Evolutionary conservation across 805 yeast genomes (phyloP).

Genomic region (Lipomyces spencermartinsiae): DNA sequence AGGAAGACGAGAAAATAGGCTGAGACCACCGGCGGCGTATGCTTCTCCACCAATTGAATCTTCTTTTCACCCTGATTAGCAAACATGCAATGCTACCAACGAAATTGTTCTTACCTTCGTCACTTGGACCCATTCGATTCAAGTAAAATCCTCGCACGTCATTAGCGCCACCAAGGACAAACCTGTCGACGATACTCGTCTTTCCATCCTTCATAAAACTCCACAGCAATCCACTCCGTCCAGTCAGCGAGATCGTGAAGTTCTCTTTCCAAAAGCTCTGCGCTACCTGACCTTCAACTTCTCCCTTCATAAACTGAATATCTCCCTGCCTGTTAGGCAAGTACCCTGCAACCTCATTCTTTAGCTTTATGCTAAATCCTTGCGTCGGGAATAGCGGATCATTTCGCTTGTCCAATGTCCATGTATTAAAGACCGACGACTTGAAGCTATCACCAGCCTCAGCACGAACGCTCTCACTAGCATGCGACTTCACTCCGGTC

Average conservation of each 20-base stretch:
- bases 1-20: conserved; percentile 69
- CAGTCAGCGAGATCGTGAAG: conserved; percentile 58
- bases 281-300: conserved; percentile 48
- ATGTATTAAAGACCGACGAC: conserved; percentile 55
- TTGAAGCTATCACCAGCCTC: conserved; percentile 70
- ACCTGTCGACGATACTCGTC: conserved; percentile 76
- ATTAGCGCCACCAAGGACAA: conserved; percentile 80
- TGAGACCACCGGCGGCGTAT: conserved; percentile 61
- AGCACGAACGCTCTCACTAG: conserved; percentile 62
- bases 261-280: conserved; percentile 47
- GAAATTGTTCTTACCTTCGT: conserved; percentile 41
- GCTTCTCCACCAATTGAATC: conserved; percentile 74
- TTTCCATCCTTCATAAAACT: conserved; percentile 47
- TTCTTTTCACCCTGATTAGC: conserved; percentile 30
- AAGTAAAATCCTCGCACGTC: conserved; percentile 72
- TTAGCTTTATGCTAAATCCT: conserved; percentile 53
- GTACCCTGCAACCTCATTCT: conserved; percentile 56
- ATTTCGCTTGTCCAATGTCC: conserved; percentile 54
- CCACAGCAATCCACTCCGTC: conserved; percentile 63
- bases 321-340: conserved; percentile 40
- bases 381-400: conserved; percentile 52
- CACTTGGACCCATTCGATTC: conserved; percentile 71
- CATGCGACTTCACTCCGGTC: conserved; percentile 52
- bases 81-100: not conserved
- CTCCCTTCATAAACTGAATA: conserved; percentile 45